A percentile compares a stretch with the other conserved stretches of the same genome.
Evolutionary conservation across 768 basidiomycete species (phyloP).

Genomic region (Boletus vinaceobasis): DNA sequence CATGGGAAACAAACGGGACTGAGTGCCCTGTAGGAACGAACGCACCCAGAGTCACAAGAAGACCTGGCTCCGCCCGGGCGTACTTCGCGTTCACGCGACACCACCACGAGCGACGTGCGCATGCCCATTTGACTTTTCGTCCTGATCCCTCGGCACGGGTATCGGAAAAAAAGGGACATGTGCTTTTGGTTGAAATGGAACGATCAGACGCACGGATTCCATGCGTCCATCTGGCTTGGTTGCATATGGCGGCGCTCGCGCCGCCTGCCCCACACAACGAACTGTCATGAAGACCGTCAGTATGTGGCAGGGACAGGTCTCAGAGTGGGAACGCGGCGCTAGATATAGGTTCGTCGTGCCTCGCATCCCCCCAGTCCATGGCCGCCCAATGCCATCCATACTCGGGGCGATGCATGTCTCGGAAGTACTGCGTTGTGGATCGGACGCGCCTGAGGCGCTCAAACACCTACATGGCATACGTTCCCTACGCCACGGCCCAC

Average conservation of each 20-base stretch:
- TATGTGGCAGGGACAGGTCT: neutral
- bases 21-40: neutral
- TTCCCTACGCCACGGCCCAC: conserved; percentile 6
- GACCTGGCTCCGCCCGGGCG: neutral
- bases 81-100: neutral
- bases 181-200: too few species aligned
- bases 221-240: neutral
- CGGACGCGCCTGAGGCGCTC: neutral
- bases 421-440: too few species aligned
- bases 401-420: too few species aligned
- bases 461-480: conserved; percentile 13
- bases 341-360: too few species aligned
- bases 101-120: neutral
- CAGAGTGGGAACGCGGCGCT: too few species aligned
- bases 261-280: neutral
- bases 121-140: neutral
- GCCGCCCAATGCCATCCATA: too few species aligned
- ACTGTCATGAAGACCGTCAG: neutral
- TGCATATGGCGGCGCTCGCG: neutral
- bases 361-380: too few species aligned
- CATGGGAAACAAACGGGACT: neutral
- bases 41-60: neutral
- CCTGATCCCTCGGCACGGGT: neutral
- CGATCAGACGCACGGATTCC: too few species aligned
- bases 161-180: neutral